Conservation (phyloP, 371 early-diverging fungal species). For the Haplosporangium sp. region DNA sequence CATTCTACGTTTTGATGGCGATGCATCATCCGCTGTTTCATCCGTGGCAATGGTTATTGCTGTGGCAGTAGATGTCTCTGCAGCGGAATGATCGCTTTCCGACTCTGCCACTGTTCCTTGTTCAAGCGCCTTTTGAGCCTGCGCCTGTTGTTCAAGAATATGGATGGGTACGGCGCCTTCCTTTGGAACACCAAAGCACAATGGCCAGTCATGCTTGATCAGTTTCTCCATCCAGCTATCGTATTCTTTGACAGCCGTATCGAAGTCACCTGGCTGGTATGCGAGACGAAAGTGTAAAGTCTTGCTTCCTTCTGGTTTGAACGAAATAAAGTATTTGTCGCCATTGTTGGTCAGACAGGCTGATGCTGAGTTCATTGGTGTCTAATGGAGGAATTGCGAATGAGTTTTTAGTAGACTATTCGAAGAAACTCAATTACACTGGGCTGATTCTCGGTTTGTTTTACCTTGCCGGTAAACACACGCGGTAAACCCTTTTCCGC, state of each 20-base stretch:
- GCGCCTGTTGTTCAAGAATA: constrained; percentile 33
- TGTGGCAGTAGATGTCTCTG: not conserved
- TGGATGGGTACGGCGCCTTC: constrained; percentile 37
- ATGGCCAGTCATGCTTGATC: constrained; percentile 79
- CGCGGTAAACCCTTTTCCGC: constrained; percentile 75
- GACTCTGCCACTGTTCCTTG: not conserved
- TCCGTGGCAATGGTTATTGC: not conserved
- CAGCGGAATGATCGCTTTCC: not conserved
- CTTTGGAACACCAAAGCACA: constrained; percentile 73
- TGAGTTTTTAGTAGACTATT: not conserved
- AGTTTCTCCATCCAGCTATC: constrained; percentile 78
- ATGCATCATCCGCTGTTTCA: not conserved
- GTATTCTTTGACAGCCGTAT: constrained; percentile 77
- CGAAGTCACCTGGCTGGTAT: constrained; percentile 80
- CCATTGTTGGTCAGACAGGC: constrained; percentile 83
- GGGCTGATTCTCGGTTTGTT: not conserved
- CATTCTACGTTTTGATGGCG: not conserved
- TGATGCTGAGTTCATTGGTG: constrained; percentile 87
- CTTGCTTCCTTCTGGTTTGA: constrained; percentile 74
- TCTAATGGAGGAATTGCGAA: constrained; percentile 55
- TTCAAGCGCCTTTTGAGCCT: constrained; percentile 10
- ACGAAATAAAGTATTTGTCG: constrained; percentile 81
- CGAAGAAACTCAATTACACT: no score
- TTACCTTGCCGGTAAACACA: constrained; percentile 87
- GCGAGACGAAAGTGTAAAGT: constrained; percentile 80